Evolutionary conservation across 129 eudicot genomes (phyloP), one percentile per base, ranked within the genome.

Genomic region (Centella asiatica): DNA sequence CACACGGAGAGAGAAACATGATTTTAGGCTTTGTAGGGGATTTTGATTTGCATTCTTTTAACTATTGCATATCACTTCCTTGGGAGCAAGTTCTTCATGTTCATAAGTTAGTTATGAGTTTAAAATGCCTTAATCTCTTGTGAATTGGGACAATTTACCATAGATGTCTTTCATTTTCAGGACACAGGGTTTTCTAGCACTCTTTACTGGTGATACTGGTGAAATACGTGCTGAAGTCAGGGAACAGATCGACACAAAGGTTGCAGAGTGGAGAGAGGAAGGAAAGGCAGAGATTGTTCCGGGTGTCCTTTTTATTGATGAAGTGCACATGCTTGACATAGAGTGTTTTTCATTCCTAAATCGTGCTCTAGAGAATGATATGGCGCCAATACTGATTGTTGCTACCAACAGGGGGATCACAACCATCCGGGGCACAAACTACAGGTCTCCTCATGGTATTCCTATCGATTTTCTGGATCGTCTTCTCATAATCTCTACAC

Each of bases 251-350:
- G 97, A 85, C 67, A 89, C 95, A 29, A 89, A 89, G 69, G 97
- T 89, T 8, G 97, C 95, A 23, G 97, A 89, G 65, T 89, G 97
- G 97, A 71, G 90, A 46, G 97, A 89, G 62, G 97, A 89, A 89
- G 97, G 97, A 36, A 89, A 89, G 71, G 90, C 97, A 4, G 97
- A 89, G 79, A 85, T 89, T 29, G 78, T 89, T 22, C 97, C 95
- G 9, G 97, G 97, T 37, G 95, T 89, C 32, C 82, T 85, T 25
- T 89, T 89, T 79, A 85, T 89, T 4, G 97, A 89, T 23, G 97
- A 85, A 69, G 97, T 89, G 1, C 97, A 89, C 84, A 85, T 89
- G 97, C 84, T 89, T 12, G 97, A 89, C 58, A 81, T 85, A 10
- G 95, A 89, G 62, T 89, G 97, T 61, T 89, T 89, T 50, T 89